Base-by-base conservation (phyloP, 208 protist genomes). In the Acanthamoeba royreba region DNA sequence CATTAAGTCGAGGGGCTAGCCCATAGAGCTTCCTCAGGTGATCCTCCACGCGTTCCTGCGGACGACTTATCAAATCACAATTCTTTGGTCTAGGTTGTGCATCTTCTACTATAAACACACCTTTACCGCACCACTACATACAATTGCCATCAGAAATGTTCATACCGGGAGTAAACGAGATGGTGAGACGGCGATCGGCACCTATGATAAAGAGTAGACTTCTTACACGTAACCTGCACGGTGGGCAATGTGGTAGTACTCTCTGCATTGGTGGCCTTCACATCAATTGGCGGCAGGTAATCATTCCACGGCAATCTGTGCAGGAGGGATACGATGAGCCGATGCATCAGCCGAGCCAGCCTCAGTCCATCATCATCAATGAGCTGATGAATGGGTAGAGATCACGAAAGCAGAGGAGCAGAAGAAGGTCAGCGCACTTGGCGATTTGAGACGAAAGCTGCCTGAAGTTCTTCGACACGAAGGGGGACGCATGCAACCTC, bases 171-270 rank as follows among this genome's bases (percentile, higher is more conserved):
- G 19, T 43, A 28, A 43, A 40, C 4, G 72, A 83, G 72, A 52
- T 8, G 2, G 74, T n/a, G 35, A 77, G 66, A 33, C 15, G 66
- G 31, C 22, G 11, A 33, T 40, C 19, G 35, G 11, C 11, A 42
- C 74, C 74, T 85, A 38, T 90, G 83, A 52, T 90, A 90, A 35
- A 90, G 83, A 31, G 47, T 69, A 9, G 83, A 90, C 22, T 90
- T 90, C 52, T 46, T 58, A 52, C 83, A 90, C 1, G 53, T 69
- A 13, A 69, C 83, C 31, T 90, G 83, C 2, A 90, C 33, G n/a
- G n/a, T n/a, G n/a, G n/a, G n/a, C n/a, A n/a, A 8, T 61, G 52
- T 43, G 83, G 83, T 11, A 90, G 74, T 17, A 46, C n/a, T 45
- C 19, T 85, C 43, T 17, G 43, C 5, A 61, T 17, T n/a, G 3